Percentiles rank a stretch among this genome's conserved stretches.
Evolutionary conservation across 768 basidiomycete genomes (phyloP).

Genomic region (Rhizopogon vinicolor): DNA sequence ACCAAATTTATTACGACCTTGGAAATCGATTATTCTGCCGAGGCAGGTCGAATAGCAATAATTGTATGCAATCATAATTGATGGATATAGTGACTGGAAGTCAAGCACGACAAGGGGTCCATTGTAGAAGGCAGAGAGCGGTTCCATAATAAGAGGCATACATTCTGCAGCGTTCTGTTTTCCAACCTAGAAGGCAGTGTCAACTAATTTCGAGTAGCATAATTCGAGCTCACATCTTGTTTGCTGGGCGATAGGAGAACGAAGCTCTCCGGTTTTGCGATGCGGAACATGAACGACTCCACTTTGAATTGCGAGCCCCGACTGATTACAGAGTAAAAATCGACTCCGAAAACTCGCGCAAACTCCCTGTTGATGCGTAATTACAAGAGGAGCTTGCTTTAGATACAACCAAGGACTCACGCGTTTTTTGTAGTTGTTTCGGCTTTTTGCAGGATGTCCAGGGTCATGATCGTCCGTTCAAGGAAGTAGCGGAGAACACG

Average conservation of each 20-base stretch:
- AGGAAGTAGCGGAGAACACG: conserved; percentile 60
- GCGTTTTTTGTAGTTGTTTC: conserved; percentile 89
- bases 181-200: conserved; percentile 62
- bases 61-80: conserved; percentile 98
- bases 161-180: conserved; percentile 95
- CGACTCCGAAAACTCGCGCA: conserved; percentile 94
- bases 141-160: conserved; percentile 94
- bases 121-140: conserved; percentile 87
- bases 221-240: conserved; percentile 54
- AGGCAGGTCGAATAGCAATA: conserved; percentile 97
- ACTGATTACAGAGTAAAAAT: conserved; percentile 92
- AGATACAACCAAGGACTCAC: conserved; percentile 33
- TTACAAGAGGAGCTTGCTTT: neutral
- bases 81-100: conserved; percentile 95
- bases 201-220: neutral
- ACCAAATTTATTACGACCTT: conserved; percentile 85
- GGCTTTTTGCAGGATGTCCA: conserved; percentile 77
- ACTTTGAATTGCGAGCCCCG: conserved; percentile 99
- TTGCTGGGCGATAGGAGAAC: conserved; percentile 88
- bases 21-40: conserved; percentile 82
- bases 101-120: conserved; percentile 92
- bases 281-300: conserved; percentile 97
- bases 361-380: conserved; percentile 64
- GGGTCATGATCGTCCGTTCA: conserved; percentile 58
- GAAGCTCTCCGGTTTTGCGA: conserved; percentile 93